phyloP scores from a whole-genome alignment of 148 eudicot species.

The Spergularia marina region DNA sequence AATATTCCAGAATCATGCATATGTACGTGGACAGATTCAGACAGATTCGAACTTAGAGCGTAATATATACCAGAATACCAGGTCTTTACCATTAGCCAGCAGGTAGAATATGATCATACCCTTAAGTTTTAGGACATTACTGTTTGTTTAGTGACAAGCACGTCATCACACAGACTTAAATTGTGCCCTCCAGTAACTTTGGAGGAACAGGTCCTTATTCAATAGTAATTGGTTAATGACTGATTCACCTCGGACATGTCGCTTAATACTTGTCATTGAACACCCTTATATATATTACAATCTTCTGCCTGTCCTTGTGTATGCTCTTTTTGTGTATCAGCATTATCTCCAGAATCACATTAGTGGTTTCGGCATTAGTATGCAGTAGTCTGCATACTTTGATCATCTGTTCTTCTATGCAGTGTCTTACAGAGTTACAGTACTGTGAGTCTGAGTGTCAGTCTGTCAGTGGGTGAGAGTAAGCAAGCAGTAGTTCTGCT shows the following conservation, averaged over 20 bases:
- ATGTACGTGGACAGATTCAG: no score
- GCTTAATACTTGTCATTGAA: background rate
- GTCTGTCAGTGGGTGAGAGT: no score
- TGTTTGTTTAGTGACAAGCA: conserved; percentile 2
- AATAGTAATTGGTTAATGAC: background rate
- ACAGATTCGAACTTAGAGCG: no score
- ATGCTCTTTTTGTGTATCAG: background rate
- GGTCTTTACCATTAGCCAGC: background rate
- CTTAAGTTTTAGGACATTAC: background rate
- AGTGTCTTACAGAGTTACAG: background rate
- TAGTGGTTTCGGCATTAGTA: background rate
- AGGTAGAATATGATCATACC: no score
- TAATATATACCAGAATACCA: background rate
- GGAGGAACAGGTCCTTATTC: conserved; percentile 1
- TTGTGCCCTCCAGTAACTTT: conserved; percentile 4
- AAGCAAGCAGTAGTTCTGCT: no score
- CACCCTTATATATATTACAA: background rate
- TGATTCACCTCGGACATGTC: background rate
- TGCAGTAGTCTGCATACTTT: background rate
- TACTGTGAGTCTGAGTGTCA: background rate
- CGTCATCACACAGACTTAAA: background rate
- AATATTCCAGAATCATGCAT: no score
- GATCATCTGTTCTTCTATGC: background rate
- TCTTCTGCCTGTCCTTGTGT: background rate
- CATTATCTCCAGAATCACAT: conserved; percentile 1